phyloP scores from a whole-genome alignment of 805 yeast genomes.

The Cyberlindnera euphorbiae region DNA sequence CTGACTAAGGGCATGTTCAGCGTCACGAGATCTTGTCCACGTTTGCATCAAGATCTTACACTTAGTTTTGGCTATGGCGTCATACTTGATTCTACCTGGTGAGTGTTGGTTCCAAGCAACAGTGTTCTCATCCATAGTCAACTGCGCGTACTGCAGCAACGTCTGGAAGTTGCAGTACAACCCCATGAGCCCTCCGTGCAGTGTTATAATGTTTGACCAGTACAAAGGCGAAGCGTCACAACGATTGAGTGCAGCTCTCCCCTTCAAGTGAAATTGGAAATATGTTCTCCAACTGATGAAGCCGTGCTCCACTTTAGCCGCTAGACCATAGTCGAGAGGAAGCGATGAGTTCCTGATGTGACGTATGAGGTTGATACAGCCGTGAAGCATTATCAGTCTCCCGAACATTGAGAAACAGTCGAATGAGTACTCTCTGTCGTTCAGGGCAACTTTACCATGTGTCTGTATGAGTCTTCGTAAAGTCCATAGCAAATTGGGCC shows the following conservation, averaged over 20 bases:
- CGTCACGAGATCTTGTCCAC: constrained; percentile 29
- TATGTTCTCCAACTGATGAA: constrained; percentile 32
- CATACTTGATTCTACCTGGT: constrained; percentile 10
- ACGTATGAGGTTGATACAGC: constrained; percentile 26
- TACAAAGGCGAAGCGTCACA: constrained; percentile 31
- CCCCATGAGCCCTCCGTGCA: constrained; percentile 26
- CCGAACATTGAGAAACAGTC: constrained; percentile 34
- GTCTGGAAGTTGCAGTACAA: constrained; percentile 26
- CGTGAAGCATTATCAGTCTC: constrained; percentile 31
- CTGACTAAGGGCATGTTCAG: constrained; percentile 23
- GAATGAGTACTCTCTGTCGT: constrained; percentile 28
- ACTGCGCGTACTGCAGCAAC: constrained; percentile 15
- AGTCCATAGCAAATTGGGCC: constrained; percentile 36
- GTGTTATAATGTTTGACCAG: constrained; percentile 30
- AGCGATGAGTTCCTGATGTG: constrained; percentile 21
- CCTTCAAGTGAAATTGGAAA: constrained; percentile 23
- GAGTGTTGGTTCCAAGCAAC: constrained; percentile 3
- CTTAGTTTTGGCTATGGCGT: constrained; percentile 13
- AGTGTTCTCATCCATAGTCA: constrained; percentile 2
- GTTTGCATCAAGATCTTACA: constrained; percentile 10
- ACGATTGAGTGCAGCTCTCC: constrained; percentile 20
- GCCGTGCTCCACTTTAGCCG: constrained; percentile 28
- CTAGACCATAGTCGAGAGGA: constrained; percentile 11
- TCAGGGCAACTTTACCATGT: constrained; percentile 2
- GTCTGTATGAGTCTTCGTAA: constrained; percentile 31